phyloP scores from a whole-genome alignment of 768 basidiomycete species.

The Artomyces pyxidatus region DNA sequence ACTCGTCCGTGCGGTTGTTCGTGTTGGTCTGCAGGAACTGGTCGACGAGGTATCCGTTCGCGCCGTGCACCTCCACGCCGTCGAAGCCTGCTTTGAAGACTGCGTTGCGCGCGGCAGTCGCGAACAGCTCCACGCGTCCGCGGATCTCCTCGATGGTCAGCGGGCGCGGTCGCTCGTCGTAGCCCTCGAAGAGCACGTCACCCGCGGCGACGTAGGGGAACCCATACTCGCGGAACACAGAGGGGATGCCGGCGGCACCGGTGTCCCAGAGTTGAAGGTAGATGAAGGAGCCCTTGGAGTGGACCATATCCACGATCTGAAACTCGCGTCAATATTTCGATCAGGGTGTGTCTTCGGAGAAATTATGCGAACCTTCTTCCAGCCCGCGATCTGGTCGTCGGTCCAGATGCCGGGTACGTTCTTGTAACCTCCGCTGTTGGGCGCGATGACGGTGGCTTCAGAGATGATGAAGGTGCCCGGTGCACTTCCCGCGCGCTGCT shows the following conservation, averaged over 20 bases:
- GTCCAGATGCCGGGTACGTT: neutral
- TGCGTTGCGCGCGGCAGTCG: neutral
- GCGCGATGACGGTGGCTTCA: neutral
- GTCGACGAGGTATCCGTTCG: neutral
- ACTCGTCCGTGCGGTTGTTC: neutral
- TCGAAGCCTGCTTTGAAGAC: neutral
- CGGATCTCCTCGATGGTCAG: neutral
- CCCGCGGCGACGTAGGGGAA: neutral
- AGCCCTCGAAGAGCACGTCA: neutral
- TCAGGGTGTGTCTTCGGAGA: neutral
- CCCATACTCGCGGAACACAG: neutral
- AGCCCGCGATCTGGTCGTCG: neutral
- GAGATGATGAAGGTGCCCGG: slow-evolving; percentile 9
- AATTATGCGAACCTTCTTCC: neutral
- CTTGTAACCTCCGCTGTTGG: neutral
- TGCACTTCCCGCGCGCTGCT: slow-evolving; percentile 8
- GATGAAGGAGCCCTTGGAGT: slow-evolving; percentile 26
- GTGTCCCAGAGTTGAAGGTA: slow-evolving; percentile 31
- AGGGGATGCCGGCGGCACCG: slow-evolving; percentile 17
- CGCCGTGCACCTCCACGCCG: neutral
- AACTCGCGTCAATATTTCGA: neutral
- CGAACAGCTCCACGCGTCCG: neutral
- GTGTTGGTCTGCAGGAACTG: neutral
- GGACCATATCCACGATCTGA: slow-evolving; percentile 25
- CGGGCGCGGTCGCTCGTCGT: neutral